These are phyloP conservation scores for Candida anutae DNA, from an alignment of 1,139 yeast genomes.

Conservation along the genomic window DNA sequence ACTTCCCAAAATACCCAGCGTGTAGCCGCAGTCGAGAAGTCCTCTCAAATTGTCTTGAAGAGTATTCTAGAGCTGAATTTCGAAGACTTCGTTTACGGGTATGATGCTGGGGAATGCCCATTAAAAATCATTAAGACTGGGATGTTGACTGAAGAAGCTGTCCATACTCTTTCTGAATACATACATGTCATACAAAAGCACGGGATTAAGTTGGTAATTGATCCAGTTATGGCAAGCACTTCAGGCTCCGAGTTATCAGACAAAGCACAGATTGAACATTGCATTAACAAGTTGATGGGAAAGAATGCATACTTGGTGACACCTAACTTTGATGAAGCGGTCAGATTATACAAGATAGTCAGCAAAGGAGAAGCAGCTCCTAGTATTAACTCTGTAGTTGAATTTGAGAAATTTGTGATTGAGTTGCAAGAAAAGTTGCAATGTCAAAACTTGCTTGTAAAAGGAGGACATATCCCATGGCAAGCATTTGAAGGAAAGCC, in stretches of 20 bases:
- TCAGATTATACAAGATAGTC: constrained; percentile 20
- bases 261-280: constrained; percentile 35
- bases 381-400: constrained; percentile 18
- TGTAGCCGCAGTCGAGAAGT: constrained; percentile 44
- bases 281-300: constrained; percentile 42
- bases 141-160: constrained; percentile 58
- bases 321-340: constrained; percentile 70
- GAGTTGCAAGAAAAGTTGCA: constrained; percentile 33
- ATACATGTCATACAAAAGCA: constrained; percentile 19
- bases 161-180: constrained; percentile 36
- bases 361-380: constrained; percentile 9
- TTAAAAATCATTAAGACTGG: constrained; percentile 76
- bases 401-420: constrained; percentile 34
- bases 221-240: constrained; percentile 81
- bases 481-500: constrained; percentile 12
- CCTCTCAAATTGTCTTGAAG: constrained; percentile 35
- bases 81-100: constrained; percentile 47
- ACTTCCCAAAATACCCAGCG: constrained; percentile 77
- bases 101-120: constrained; percentile 14
- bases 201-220: constrained; percentile 47
- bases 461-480: constrained; percentile 79
- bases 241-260: constrained; percentile 58
- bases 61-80: constrained; percentile 49
- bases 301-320: constrained; percentile 54
- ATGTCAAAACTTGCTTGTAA: constrained; percentile 54